These are phyloP conservation scores for Phialophora verrucosa DNA, from an alignment of 2,329 filamentous ascomycete species.

Conservation along the genomic window DNA sequence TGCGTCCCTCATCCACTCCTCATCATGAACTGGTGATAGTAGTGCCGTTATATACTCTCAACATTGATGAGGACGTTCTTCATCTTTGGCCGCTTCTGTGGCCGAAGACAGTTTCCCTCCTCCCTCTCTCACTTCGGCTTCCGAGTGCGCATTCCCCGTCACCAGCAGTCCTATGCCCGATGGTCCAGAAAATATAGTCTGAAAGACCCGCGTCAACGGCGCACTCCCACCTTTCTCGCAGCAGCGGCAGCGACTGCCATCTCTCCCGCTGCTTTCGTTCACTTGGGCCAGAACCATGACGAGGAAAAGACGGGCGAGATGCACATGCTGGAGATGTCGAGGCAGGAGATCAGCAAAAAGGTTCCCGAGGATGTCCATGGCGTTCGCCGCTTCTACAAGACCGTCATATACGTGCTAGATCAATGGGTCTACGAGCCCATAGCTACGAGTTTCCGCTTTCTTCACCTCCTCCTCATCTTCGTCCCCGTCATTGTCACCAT, in stretches of 20 bases:
- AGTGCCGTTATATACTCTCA: background rate
- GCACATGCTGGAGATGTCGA: constrained; percentile 84
- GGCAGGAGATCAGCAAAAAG: constrained; percentile 74
- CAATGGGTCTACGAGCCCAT: constrained; percentile 70
- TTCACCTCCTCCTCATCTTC: constrained; percentile 86
- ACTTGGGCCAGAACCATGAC: constrained; percentile 57
- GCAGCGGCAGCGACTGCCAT: constrained; percentile 55
- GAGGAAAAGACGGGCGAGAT: constrained; percentile 73
- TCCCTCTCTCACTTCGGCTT: constrained; percentile 33
- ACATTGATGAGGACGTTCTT: constrained; percentile 56
- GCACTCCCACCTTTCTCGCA: constrained; percentile 42
- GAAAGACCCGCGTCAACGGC: constrained; percentile 41
- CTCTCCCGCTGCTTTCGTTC: constrained; percentile 64
- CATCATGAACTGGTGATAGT: background rate
- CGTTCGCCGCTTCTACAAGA: constrained; percentile 63
- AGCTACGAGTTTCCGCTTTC: constrained; percentile 83
- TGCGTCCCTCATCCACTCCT: constrained; percentile 6
- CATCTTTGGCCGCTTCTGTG: constrained; percentile 57
- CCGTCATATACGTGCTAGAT: constrained; percentile 71
- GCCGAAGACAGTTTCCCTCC: constrained; percentile 46
- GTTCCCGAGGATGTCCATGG: constrained; percentile 68
- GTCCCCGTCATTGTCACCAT: constrained; percentile 83
- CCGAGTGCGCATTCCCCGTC: constrained; percentile 39
- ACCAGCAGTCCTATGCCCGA: constrained; percentile 35
- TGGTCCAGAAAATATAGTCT: constrained; percentile 38